phyloP scores from a whole-genome alignment of 345 rosid species.

The Citrus mangshanensis region DNA sequence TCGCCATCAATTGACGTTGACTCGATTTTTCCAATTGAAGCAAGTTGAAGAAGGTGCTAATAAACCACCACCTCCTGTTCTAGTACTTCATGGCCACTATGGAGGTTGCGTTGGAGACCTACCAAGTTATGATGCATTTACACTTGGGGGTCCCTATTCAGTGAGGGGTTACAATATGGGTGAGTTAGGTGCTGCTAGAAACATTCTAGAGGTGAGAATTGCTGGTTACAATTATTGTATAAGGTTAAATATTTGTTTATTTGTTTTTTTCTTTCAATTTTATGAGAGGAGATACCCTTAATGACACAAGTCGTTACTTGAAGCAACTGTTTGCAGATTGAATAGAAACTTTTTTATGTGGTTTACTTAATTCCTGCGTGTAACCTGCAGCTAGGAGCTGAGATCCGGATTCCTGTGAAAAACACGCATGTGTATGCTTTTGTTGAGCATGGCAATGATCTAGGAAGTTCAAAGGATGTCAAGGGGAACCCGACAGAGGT shows the following conservation, averaged over 20 bases:
- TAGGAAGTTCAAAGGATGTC: conserved; percentile 92
- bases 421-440: conserved; percentile 82
- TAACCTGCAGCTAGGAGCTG: conserved; percentile 80
- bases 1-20: conserved; percentile 87
- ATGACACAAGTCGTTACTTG: background rate
- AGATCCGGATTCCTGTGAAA: conserved; percentile 81
- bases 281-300: background rate
- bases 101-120: conserved; percentile 99
- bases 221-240: background rate
- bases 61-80: conserved; percentile 81
- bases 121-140: conserved; percentile 95
- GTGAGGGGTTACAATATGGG: conserved; percentile 99
- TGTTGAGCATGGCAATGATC: conserved; percentile 94
- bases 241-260: background rate
- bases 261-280: conserved; percentile 1
- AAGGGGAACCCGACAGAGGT: conserved; percentile 98
- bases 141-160: conserved; percentile 98
- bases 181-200: conserved; percentile 90
- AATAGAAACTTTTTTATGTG: background rate
- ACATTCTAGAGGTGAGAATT: conserved; percentile 74
- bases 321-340: background rate
- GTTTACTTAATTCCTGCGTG: conserved; percentile 1
- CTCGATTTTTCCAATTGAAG: conserved; percentile 80
- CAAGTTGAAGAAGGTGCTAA: conserved; percentile 85
- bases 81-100: conserved; percentile 97